phyloP scores from a whole-genome alignment of 495 filamentous ascomycete genomes.

The Astrocystis sublimbata region DNA sequence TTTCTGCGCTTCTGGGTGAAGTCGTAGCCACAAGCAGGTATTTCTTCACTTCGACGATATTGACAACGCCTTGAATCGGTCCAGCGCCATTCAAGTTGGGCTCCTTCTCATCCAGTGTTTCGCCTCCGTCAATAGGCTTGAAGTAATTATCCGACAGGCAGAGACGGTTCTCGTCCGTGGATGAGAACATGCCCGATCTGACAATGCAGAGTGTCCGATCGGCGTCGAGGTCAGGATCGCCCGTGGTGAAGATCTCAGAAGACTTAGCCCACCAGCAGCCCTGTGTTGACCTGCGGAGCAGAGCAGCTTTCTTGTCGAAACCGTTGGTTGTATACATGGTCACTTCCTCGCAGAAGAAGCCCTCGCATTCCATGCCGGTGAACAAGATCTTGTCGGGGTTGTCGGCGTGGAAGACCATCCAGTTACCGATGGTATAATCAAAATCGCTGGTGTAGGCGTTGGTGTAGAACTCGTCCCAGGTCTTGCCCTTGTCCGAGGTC shows the following conservation, averaged over 20 bases:
- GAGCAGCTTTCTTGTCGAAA: conserved; percentile 64
- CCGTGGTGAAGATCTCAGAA: conserved; percentile 69
- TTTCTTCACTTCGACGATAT: conserved; percentile 75
- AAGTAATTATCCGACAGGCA: conserved; percentile 81
- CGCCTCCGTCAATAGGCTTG: conserved; percentile 46
- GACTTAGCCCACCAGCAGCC: conserved; percentile 84
- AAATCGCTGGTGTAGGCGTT: conserved; percentile 46
- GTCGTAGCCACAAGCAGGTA: conserved; percentile 82
- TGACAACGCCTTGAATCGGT: conserved; percentile 71
- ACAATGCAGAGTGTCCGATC: conserved; percentile 79
- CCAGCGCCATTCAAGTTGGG: conserved; percentile 71
- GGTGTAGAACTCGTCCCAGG: conserved; percentile 73
- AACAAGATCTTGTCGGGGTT: conserved; percentile 84
- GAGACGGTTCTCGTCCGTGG: conserved; percentile 67
- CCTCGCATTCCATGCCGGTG: conserved; percentile 67
- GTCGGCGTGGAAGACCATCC: conserved; percentile 73
- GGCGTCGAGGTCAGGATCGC: conserved; percentile 56
- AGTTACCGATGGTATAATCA: conserved; percentile 41
- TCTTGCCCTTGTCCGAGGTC: conserved; percentile 75
- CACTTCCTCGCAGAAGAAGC: conserved; percentile 54
- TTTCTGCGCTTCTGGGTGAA: conserved; percentile 77
- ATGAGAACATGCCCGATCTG: conserved; percentile 62
- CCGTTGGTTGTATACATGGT: conserved; percentile 82
- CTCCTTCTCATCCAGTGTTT: conserved; percentile 60
- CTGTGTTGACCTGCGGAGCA: conserved; percentile 62